Percentiles rank a stretch among this genome's conserved stretches.
Conservation (phyloP, 1,284 basidiomycete genomes). For the Takashimella tepidaria region DNA sequence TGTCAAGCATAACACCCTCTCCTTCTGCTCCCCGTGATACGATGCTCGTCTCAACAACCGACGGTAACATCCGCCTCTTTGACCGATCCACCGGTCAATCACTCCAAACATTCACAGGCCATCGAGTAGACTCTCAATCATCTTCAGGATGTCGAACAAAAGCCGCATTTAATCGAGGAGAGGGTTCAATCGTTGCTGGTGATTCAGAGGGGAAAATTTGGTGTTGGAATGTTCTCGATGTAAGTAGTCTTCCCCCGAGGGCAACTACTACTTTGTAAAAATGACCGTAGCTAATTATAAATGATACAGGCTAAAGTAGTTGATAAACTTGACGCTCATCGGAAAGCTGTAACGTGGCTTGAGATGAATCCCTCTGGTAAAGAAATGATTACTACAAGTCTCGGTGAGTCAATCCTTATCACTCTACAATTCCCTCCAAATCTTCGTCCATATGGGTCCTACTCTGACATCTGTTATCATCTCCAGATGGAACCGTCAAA, state of each 20-base stretch:
- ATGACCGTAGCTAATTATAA: constrained; percentile 58
- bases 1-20: constrained; percentile 68
- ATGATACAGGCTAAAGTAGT: background rate
- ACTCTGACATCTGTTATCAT: constrained; percentile 6
- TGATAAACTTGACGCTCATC: background rate
- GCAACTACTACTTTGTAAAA: constrained; percentile 60
- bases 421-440: no score
- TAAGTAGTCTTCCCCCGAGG: constrained; percentile 47
- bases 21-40: constrained; percentile 57
- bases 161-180: constrained; percentile 75
- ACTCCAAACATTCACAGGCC: constrained; percentile 79
- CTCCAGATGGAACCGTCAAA: constrained; percentile 37
- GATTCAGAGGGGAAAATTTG: constrained; percentile 84
- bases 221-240: constrained; percentile 89
- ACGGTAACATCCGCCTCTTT: constrained; percentile 78
- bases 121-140: constrained; percentile 41
- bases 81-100: constrained; percentile 73
- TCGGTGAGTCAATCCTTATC: constrained; percentile 55
- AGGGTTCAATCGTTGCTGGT: constrained; percentile 75
- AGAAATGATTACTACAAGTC: constrained; percentile 80
- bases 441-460: background rate
- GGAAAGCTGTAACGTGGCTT: constrained; percentile 60
- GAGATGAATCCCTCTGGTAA: constrained; percentile 77
- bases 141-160: constrained; percentile 72
- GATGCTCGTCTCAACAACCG: constrained; percentile 77